Percentiles rank a stretch among this genome's conserved stretches.
These are phyloP conservation scores for Citrus australasica DNA, from an alignment of 345 rosid species.

Conservation along the genomic window DNA sequence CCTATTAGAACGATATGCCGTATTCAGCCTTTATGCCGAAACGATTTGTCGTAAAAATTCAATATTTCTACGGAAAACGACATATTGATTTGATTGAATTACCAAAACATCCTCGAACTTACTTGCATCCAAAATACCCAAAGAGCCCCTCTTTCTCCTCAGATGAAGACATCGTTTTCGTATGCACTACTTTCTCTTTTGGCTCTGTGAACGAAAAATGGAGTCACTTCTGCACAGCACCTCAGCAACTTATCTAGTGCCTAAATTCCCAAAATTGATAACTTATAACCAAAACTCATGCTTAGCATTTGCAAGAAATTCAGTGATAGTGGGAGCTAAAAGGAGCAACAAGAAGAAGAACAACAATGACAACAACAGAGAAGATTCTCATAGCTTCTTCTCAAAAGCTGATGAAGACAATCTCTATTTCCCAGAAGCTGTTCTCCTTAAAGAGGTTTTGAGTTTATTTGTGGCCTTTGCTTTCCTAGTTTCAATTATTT, in stretches of 20 bases:
- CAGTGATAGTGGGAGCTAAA: slow-evolving; percentile 43
- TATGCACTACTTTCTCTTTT: background rate
- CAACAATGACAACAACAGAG: slow-evolving; percentile 20
- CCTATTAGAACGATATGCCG: background rate
- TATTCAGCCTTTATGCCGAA: too few relatives aligned
- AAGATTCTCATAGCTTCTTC: slow-evolving; percentile 55
- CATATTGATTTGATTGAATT: background rate
- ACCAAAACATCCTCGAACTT: background rate
- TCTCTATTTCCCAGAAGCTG: slow-evolving; percentile 85
- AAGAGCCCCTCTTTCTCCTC: background rate
- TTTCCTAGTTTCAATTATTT: background rate
- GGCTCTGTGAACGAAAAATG: slow-evolving; percentile 24
- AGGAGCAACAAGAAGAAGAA: slow-evolving; percentile 33
- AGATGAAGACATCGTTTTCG: background rate
- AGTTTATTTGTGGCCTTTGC: background rate
- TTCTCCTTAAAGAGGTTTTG: slow-evolving; percentile 72
- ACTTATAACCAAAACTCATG: slow-evolving; percentile 16
- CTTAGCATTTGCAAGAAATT: slow-evolving; percentile 32
- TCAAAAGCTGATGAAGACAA: slow-evolving; percentile 57
- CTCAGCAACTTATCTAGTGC: slow-evolving; percentile 24
- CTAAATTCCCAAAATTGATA: slow-evolving; percentile 19
- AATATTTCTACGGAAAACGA: background rate
- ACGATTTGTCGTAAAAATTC: background rate
- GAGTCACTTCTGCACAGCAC: slow-evolving; percentile 43
- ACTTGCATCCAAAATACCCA: background rate